Conservation (phyloP, 345 rosid genomes). For the Lepidium aucheri region DNA sequence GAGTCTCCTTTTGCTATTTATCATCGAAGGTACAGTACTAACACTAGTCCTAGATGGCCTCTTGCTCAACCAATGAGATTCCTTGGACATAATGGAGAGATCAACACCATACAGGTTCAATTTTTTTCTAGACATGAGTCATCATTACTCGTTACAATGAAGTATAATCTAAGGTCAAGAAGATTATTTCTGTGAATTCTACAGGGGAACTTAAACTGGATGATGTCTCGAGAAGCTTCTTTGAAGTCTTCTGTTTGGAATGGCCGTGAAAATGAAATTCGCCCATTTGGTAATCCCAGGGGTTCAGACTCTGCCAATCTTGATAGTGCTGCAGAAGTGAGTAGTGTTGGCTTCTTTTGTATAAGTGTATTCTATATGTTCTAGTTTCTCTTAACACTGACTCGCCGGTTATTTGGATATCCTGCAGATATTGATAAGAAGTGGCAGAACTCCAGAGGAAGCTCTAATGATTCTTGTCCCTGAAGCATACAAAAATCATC, state of each 20-base stretch:
- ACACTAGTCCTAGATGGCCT: constrained; percentile 99
- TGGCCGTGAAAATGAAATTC: constrained; percentile 91
- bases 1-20: constrained; percentile 88
- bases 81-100: constrained; percentile 99
- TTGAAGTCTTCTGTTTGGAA: constrained; percentile 90
- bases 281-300: constrained; percentile 91
- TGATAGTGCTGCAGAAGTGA: constrained; percentile 96
- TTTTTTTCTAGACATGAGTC: not conserved
- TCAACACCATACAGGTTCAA: constrained; percentile 88
- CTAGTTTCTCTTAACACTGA: not conserved
- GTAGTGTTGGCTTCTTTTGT: constrained; percentile 12
- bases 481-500: constrained; percentile 97
- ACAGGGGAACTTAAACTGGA: constrained; percentile 98
- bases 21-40: constrained; percentile 94
- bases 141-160: not conserved
- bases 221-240: constrained; percentile 94
- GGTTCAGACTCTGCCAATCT: constrained; percentile 98
- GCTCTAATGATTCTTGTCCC: constrained; percentile 98
- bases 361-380: not conserved
- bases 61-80: constrained; percentile 99
- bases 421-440: constrained; percentile 73
- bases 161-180: not conserved
- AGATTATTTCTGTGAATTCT: constrained; percentile 2
- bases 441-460: constrained; percentile 89
- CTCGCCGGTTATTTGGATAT: not conserved